Evolutionary conservation across 352 stramenopile genomes (phyloP), one percentile per base, ranked within the genome.

Genomic region (Phytophthora sansomeana): DNA sequence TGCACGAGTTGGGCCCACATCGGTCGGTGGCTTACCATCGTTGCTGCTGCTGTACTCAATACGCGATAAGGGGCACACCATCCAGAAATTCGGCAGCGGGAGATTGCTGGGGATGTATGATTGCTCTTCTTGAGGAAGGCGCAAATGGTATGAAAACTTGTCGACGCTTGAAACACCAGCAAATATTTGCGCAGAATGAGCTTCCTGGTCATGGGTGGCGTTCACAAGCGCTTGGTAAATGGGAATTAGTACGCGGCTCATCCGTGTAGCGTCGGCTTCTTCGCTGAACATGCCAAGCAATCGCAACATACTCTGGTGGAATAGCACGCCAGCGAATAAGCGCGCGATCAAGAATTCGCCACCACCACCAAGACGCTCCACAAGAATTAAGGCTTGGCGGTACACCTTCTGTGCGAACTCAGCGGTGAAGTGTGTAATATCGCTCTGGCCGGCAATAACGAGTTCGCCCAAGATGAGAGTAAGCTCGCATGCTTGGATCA

Each of bases 221-320:
- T 82, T 89, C 26, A 92, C 69, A 0, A 92, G 65, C 24, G 84
- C 84, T 38, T 91, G 73, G 38, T 92, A 92, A 35, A 92, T 86
- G 11, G 84, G 84, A 35, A 82, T 65, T 26, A 92, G 51, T 35
- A 89, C 73, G 21, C 67, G 75, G 39, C 76, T 79, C 72, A 91
- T 85, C 3, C 72, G 63, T 9, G 33, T 69, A 0, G 80, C 80
- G 35, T 89, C 82, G 11, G 39, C 29, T 43, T 76, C 57, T 1
- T 83, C 75, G 2, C 42, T 50, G 36, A 92, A 91, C 16, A 92
- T 56, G 0, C 72, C 75, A 5, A 85, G 59, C 17, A 64, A 41
- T 21, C 78, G 67, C 26, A 92, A 51, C 4, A 82, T 46, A 3
- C 61, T 50, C 0, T 73, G 74, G 10, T 83, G 54, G 42, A 92